Evolutionary conservation across 805 yeast species (phyloP).

Genomic region (Hanseniaspora hatyaiensis): DNA sequence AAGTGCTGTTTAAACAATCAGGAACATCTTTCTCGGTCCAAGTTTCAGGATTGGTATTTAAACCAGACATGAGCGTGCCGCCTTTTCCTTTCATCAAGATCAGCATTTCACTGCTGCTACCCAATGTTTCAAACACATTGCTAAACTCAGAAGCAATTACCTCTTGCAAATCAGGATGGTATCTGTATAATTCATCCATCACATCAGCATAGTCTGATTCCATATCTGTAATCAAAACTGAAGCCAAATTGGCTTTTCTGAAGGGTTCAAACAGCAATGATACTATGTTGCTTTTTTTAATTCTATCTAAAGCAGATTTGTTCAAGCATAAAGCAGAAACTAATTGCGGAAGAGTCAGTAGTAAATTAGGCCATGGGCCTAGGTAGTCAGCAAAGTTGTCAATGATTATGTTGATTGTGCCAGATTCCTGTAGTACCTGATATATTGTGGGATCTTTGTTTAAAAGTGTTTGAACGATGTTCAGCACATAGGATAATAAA

Average conservation of each 20-base stretch:
- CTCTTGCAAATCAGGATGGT: slow-evolving; percentile 63
- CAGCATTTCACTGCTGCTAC: background rate
- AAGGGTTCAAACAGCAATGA: slow-evolving; percentile 41
- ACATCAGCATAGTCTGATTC: slow-evolving; percentile 50
- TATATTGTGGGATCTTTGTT: slow-evolving; percentile 88
- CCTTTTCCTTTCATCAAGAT: background rate
- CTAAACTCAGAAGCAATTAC: slow-evolving; percentile 41
- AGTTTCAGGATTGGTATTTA: background rate
- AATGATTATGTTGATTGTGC: slow-evolving; percentile 54
- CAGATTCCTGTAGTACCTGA: slow-evolving; percentile 65
- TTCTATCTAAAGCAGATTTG: slow-evolving; percentile 52
- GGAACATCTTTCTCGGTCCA: background rate
- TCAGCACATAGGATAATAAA: slow-evolving; percentile 48
- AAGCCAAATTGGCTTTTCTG: slow-evolving; percentile 38
- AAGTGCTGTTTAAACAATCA: background rate
- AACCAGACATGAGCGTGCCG: background rate
- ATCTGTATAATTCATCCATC: slow-evolving; percentile 72
- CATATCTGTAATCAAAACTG: slow-evolving; percentile 42
- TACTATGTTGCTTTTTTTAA: slow-evolving; percentile 35
- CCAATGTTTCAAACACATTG: slow-evolving; percentile 34
- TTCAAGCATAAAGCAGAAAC: slow-evolving; percentile 77
- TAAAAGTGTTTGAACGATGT: slow-evolving; percentile 55
- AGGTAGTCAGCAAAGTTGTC: slow-evolving; percentile 45
- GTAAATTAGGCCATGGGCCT: slow-evolving; percentile 45
- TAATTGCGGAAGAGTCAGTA: slow-evolving; percentile 56